Evolutionary conservation across 805 yeast genomes (phyloP), one percentile per base, ranked within the genome.

Genomic region (Lachancea sp.): DNA sequence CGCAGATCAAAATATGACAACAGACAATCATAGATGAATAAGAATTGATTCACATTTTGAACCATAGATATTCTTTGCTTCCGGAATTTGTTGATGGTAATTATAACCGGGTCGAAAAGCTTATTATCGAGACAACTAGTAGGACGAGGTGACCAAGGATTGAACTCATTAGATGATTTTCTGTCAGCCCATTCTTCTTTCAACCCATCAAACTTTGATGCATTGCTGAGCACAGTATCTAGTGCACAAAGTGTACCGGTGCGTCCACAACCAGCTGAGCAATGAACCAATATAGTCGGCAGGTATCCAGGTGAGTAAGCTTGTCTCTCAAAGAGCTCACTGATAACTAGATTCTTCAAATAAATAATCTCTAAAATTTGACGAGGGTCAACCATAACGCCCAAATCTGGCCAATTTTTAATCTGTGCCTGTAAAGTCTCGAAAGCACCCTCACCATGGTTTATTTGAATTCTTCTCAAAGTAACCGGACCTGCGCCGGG

Each of bases 221-320:
- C 32, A 34, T 55, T 51, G 36, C 80, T 73, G 25, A 77, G 61
- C 17, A 71, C 67, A 0, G 80, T 70, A 54, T 85, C 94, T 17
- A 83, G 64, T 1, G 87, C 76, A 46, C 88, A 77, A 55, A 80
- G 82, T 1, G 96, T 84, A 2, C 98, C 98, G 0, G 97, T 87
- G 43, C 98, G 69, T 15, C 98, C 98, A 56, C 95, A 88, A 0
- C 98, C 98, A 1, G 97, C 97, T 5, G 96, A 86, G 56, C 98
- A 90, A 62, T 90, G 97, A 19, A 83, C 84, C 34, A 87, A 57
- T 5, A 79, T 71, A 17, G 86, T 83, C 0, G 71, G 62, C 1
- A 65, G 57, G n/a, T 56, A 65, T 48, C 33, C 51, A 6, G 50
- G 43, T 6, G 45, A 31, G 31, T 41, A 44, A n/a, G 45, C 37